Evolutionary conservation across 176 grass and related monocot genomes (phyloP).

Genomic region (Lolium multiflorum): DNA sequence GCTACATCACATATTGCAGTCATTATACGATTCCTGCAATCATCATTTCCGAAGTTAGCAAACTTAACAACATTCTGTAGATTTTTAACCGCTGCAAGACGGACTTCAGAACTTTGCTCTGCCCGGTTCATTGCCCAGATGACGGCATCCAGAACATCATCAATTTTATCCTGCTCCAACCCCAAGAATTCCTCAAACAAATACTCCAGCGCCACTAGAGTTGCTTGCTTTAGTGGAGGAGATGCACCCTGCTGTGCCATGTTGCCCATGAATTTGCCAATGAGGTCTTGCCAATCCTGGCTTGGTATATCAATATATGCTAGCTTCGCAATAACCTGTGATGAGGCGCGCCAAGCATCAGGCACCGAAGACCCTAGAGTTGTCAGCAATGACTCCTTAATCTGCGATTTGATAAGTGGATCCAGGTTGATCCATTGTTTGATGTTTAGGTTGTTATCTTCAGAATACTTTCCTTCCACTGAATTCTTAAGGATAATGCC

Average conservation of each 20-base stretch:
- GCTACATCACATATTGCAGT: conserved; percentile 74
- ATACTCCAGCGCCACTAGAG: too few relatives aligned
- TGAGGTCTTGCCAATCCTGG: conserved; percentile 65
- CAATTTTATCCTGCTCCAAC: too few relatives aligned
- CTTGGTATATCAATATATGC: conserved; percentile 84
- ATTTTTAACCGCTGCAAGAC: too few relatives aligned
- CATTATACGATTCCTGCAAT: conserved; percentile 80
- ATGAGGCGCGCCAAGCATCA: conserved; percentile 78
- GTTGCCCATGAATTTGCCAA: too few relatives aligned
- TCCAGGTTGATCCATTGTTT: conserved; percentile 71
- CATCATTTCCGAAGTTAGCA: conserved; percentile 81
- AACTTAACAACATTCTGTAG: conserved; percentile 72
- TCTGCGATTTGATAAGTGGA: conserved; percentile 59
- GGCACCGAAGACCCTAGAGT: conserved; percentile 68
- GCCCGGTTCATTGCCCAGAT: too few relatives aligned
- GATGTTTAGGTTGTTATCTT: conserved; percentile 58
- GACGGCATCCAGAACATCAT: too few relatives aligned
- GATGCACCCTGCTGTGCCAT: too few relatives aligned
- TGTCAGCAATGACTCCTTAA: conserved; percentile 79
- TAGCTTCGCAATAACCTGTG: conserved; percentile 84
- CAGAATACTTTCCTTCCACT: conserved; percentile 68
- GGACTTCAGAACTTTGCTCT: too few relatives aligned
- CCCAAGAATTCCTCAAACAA: too few relatives aligned
- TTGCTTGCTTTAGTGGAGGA: too few relatives aligned
- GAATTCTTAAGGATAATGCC: conserved; percentile 42